Percentiles rank a stretch among this genome's conserved stretches.
phyloP scores from a whole-genome alignment of 2,329 filamentous ascomycete genomes.

The Botrytis byssoidea region DNA sequence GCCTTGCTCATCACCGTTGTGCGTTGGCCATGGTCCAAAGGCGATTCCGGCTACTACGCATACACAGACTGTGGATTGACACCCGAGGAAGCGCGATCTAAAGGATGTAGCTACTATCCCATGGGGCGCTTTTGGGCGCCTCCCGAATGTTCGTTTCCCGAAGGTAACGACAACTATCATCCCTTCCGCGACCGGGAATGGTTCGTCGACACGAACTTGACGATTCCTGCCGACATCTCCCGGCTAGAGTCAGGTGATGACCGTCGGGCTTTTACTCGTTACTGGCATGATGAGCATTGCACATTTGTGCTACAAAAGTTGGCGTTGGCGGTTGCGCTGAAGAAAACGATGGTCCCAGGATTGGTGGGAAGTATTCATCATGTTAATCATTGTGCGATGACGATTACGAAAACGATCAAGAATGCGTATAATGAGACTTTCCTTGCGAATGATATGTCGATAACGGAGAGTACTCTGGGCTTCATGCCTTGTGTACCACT shows the following conservation, averaged over 20 bases:
- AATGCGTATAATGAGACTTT: not conserved
- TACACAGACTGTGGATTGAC: not conserved
- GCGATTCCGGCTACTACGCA: not conserved
- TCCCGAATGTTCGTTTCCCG: not conserved
- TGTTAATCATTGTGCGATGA: slow-evolving; percentile 3
- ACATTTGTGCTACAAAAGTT: no score
- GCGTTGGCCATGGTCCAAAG: not conserved
- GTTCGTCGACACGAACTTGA: slow-evolving; percentile 2
- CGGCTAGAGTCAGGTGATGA: no score
- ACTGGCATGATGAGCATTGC: no score
- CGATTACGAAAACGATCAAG: not conserved
- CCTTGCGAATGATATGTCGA: not conserved
- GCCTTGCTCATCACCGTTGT: not conserved
- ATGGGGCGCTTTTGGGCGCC: not conserved
- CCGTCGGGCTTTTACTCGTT: no score
- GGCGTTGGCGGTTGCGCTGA: no score
- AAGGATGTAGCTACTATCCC: not conserved
- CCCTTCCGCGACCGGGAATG: slow-evolving; percentile 2
- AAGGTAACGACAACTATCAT: not conserved
- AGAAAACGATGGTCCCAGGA: not conserved
- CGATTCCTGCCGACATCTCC: not conserved
- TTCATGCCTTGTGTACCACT: not conserved
- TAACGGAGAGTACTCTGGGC: not conserved
- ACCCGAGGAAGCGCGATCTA: not conserved
- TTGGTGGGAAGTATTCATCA: not conserved